These are phyloP conservation scores for Cryptococcus sp. DNA, from an alignment of 1,284 basidiomycete genomes.

Conservation along the genomic window DNA sequence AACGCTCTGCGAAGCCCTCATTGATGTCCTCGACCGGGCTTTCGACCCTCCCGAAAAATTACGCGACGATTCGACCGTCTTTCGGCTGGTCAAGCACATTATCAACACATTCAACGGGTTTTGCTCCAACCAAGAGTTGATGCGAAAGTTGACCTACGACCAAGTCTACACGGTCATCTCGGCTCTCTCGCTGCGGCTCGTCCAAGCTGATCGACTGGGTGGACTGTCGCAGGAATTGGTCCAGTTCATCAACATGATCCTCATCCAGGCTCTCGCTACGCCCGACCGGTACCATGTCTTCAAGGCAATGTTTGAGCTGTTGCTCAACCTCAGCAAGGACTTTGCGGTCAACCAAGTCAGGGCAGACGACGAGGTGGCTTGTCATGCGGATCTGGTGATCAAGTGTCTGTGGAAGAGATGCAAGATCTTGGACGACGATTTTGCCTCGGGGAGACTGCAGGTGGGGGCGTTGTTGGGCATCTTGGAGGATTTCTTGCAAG, in stretches of 20 bases:
- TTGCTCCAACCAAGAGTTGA: constrained; percentile 26
- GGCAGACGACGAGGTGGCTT: constrained; percentile 69
- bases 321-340: constrained; percentile 80
- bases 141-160: constrained; percentile 24
- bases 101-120: constrained; percentile 63
- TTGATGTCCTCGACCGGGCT: constrained; percentile 78
- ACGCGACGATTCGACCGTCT: constrained; percentile 61
- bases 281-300: constrained; percentile 88
- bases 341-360: constrained; percentile 58
- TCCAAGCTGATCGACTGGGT: constrained; percentile 67
- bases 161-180: constrained; percentile 57
- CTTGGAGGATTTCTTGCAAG: constrained; percentile 89
- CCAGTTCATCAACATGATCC: constrained; percentile 96
- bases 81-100: constrained; percentile 88
- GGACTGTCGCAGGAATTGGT: constrained; percentile 77
- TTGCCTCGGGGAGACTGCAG: constrained; percentile 72
- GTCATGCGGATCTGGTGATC: constrained; percentile 90
- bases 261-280: constrained; percentile 86
- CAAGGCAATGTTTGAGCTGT: constrained; percentile 69
- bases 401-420: constrained; percentile 99
- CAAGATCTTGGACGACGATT: constrained; percentile 84
- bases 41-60: constrained; percentile 75
- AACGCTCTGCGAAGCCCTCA: constrained; percentile 75
- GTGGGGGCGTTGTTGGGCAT: constrained; percentile 87
- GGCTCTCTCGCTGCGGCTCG: constrained; percentile 78